Base-by-base conservation (phyloP, 2,329 filamentous ascomycete genomes). In the Salinomyces thailandicus region DNA sequence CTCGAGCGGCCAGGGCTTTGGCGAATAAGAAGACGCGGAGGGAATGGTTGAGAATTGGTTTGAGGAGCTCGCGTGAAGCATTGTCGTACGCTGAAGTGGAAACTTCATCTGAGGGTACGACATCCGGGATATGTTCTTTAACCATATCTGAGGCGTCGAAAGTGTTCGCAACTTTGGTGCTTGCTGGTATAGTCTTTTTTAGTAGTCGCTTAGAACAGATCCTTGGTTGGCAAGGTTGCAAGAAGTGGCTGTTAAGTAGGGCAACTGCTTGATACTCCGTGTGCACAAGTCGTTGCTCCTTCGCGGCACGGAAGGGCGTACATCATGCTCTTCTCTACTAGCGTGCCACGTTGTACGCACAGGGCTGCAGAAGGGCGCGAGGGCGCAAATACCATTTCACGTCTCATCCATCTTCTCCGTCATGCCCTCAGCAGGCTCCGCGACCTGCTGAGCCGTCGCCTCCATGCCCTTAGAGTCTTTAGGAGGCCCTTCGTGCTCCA, bases 371-470 rank as follows among this genome's bases (percentile, higher is more conserved):
- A n/a, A n/a, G n/a, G n/a, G n/a, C n/a, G n/a, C n/a, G n/a, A n/a
- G n/a, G n/a, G n/a, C n/a, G n/a, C n/a, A n/a, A n/a, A n/a, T n/a
- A n/a, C 9, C 14, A 12, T 3, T 5, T 45, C 36, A 48, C 18
- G 38, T 44, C 34, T 51, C 48, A 29, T 51, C 48, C 48, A 51
- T 51, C 2, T 30, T 44, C 35, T 49, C 46, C 28, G 36, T 36
- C 17, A 40, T 42, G n/a, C 33, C 44, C 13, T 49, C 48, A 18
- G 36, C 38, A 8, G 42, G 38, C 11, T 44, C 49, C 8, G 34
- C 39, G 28, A 41, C 43, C 28, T 41, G 44, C 36, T 42, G 39
- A 28, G 41, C 42, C 7, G 42, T 43, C 5, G 42, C 47, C 20
- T 46, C 47, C 39, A 49, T 35, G 5, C 35, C 46, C 7, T 38